These are phyloP conservation scores for Didymella pomorum DNA, from an alignment of 2,329 filamentous ascomycete genomes.

Conservation along the genomic window DNA sequence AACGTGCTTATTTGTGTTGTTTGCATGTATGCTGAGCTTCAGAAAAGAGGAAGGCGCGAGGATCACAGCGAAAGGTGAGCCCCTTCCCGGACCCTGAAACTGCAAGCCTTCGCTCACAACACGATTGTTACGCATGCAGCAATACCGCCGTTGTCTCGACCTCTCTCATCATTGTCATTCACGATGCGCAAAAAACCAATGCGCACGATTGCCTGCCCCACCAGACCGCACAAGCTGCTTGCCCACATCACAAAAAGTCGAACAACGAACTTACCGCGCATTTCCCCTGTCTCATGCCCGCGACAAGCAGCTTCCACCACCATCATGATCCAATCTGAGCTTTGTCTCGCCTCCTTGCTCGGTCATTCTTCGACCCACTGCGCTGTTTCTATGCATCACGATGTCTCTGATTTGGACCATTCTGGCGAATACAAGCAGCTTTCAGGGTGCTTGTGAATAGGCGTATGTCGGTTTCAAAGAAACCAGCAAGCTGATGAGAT, in stretches of 20 bases:
- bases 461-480: neutral
- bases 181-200: no score
- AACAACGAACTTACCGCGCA: neutral
- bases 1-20: neutral
- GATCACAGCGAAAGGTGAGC: neutral
- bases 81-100: neutral
- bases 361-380: neutral
- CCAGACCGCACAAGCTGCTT: neutral
- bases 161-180: no score
- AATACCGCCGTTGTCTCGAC: neutral
- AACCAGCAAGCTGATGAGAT: neutral
- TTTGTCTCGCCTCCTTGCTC: neutral
- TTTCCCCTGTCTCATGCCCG: neutral
- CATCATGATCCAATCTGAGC: neutral
- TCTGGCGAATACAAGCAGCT: neutral
- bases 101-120: neutral
- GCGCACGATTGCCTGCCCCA: neutral
- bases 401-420: neutral
- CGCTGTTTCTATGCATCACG: neutral
- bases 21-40: neutral
- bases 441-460: neutral
- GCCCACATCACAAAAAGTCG: neutral
- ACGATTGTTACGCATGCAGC: neutral
- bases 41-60: neutral
- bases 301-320: neutral